Percentiles rank a stretch among this genome's conserved stretches.
phyloP scores from a whole-genome alignment of 345 rosid species.

The Lepidium sativum region DNA sequence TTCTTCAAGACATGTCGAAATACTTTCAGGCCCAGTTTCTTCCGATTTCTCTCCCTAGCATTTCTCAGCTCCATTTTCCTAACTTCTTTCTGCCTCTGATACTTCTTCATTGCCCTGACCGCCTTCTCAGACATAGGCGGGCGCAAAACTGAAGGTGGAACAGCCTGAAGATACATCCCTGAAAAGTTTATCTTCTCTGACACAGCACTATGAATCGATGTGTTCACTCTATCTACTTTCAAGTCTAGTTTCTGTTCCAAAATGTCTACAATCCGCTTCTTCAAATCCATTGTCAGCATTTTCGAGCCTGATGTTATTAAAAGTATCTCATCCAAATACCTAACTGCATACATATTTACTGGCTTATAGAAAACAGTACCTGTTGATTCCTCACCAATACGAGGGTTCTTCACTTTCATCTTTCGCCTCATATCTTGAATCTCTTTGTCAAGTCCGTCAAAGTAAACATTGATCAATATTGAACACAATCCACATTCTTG shows the following conservation, averaged over 20 bases:
- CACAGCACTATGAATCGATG: slow-evolving; percentile 69
- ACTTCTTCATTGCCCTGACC: slow-evolving; percentile 78
- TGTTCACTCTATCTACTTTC: slow-evolving; percentile 55
- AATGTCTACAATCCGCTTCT: slow-evolving; percentile 40
- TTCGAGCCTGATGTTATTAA: slow-evolving; percentile 73
- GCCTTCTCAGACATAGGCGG: slow-evolving; percentile 85
- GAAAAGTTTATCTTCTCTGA: slow-evolving; percentile 72
- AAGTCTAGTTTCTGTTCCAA: slow-evolving; percentile 53
- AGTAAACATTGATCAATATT: slow-evolving; percentile 61
- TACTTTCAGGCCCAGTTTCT: slow-evolving; percentile 65
- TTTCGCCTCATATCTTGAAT: slow-evolving; percentile 54
- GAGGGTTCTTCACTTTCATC: slow-evolving; percentile 43
- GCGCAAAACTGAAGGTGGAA: slow-evolving; percentile 71
- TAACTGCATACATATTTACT: slow-evolving; percentile 52
- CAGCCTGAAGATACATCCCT: slow-evolving; percentile 87
- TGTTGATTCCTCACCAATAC: slow-evolving; percentile 23
- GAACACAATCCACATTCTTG: slow-evolving; percentile 72
- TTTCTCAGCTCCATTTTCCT: slow-evolving; percentile 58
- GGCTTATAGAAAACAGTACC: slow-evolving; percentile 59
- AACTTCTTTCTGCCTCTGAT: slow-evolving; percentile 83
- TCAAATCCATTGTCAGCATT: slow-evolving; percentile 52
- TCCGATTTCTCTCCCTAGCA: slow-evolving; percentile 78
- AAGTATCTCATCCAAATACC: slow-evolving; percentile 89
- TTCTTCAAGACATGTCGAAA: slow-evolving; percentile 68
- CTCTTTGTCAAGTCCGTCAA: slow-evolving; percentile 61